These are phyloP conservation scores for Ophiobolus disseminans DNA, from an alignment of 2,329 filamentous ascomycete species.

Conservation along the genomic window DNA sequence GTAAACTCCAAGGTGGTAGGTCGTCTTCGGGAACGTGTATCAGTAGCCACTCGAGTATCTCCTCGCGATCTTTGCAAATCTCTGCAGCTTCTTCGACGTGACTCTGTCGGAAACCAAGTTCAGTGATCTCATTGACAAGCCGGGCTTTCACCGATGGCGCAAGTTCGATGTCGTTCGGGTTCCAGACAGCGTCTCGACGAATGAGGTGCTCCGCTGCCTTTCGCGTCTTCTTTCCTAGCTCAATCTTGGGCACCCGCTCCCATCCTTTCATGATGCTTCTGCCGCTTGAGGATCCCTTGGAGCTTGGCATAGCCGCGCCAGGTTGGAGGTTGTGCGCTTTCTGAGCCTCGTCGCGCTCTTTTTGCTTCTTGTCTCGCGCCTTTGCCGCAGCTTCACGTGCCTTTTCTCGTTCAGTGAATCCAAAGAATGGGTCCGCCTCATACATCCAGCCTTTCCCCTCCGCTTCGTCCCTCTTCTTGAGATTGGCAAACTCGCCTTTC, in stretches of 20 bases:
- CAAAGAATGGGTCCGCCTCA: conserved; percentile 90
- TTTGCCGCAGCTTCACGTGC: conserved; percentile 78
- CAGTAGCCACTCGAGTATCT: conserved; percentile 92
- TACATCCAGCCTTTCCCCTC: conserved; percentile 87
- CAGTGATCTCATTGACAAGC: conserved; percentile 75
- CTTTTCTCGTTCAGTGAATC: conserved; percentile 79
- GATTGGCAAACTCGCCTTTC: conserved; percentile 82
- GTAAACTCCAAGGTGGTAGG: conserved; percentile 88
- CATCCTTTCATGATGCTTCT: conserved; percentile 71
- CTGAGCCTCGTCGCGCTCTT: conserved; percentile 63
- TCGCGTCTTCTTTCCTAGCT: conserved; percentile 85
- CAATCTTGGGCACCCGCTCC: conserved; percentile 85
- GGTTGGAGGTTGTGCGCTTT: conserved; percentile 65
- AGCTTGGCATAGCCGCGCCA: conserved; percentile 37
- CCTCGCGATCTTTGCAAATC: conserved; percentile 89
- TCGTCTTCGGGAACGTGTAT: conserved; percentile 98
- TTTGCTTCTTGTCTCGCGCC: conserved; percentile 70
- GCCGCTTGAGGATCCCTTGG: conserved; percentile 40
- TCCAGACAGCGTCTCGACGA: conserved; percentile 83
- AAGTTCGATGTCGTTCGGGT: conserved; percentile 76
- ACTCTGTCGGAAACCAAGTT: conserved; percentile 85
- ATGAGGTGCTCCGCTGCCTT: conserved; percentile 81
- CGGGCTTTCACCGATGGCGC: conserved; percentile 61
- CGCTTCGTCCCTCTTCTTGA: conserved; percentile 82
- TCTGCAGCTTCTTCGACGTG: conserved; percentile 88